Evolutionary conservation across 805 yeast species (phyloP), one percentile per base, ranked within the genome.

Genomic region (Clavispora vitiphila): DNA sequence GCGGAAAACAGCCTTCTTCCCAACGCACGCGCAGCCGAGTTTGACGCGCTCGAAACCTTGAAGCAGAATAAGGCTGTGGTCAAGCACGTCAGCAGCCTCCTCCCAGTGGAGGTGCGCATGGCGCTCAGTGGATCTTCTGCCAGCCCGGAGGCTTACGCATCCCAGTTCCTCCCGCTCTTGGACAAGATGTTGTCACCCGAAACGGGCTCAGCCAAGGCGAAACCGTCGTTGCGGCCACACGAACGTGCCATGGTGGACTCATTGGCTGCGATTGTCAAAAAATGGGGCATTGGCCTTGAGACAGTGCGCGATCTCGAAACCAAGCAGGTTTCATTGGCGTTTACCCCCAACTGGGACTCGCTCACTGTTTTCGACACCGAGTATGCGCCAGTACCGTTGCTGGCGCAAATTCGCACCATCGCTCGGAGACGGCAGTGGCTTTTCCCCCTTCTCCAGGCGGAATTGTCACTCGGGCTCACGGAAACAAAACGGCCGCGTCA

Each of bases 261-360:
- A 34, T 56, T 77, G 3, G 63, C 75, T 2, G 55, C 51, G 5
- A 53, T 76, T 2, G 49, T 74, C 6, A 60, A 64, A 30, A 64
- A 58, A 3, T 65, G 74, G 38, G 71, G 67, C 20, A 49, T 80
- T 24, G 54, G 48, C 18, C 52, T 80, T 27, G 73, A 69, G 36
- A 49, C 56, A 14, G 60, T 58, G 27, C 54, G 64, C 23, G 72
- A 69, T 43, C 40, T 58, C 10, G 69, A 61, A 22, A 58, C 69
- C 3, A 60, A 61, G 22, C 51, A 51, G 39, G 42, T 50, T 1
- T 44, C 53, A 8, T 50, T 69, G 15, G 58, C 63, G 31, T 48
- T 57, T 22, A 54, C 58, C 12, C 74, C 74, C 5, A 58, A 61
- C 39, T 59, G 70, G 62, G 72, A 67, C 39, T 32, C 60, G 0